Base-by-base conservation (phyloP, 2,329 filamentous ascomycete species). In the Trichoderma gracile region DNA sequence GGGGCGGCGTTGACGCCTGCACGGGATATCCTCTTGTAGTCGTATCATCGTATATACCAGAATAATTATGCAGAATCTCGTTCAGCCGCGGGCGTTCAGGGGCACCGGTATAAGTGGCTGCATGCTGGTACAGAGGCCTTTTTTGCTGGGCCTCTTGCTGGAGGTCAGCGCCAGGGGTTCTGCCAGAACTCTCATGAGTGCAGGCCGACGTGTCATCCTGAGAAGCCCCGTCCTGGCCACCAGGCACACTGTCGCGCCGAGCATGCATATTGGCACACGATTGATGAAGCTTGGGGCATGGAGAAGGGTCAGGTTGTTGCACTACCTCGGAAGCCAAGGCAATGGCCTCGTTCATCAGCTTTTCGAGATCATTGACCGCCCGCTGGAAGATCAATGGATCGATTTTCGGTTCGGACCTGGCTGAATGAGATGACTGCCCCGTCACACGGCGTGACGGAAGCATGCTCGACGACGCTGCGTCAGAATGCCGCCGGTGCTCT, bases 291-390 rank as follows among this genome's bases (percentile, higher is more conserved):
- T 66, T 49, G 40, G 64, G 59, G 27, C 55, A 57, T 27, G 59
- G 50, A 42, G 67, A 30, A 33, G 58, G 64, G 42, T 74, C 71
- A 17, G 76, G 72, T 12, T 67, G 71, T 38, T 77, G 75, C 5
- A 77, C 73, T 12, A 74, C 77, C 57, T 79, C 75, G 19, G 77
- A 74, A 12, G 80, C 81, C 47, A 83, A 71, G 2, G 75, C 71
- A 9, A 83, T 68, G 12, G 80, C 80, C 69, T 84, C 81, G 38
- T 73, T 77, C 6, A 84, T 69, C 19, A 84, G 76, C 25, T 77
- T 73, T 65, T 84, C 81, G 27, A 84, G 72, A 64, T 82, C 78
- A 42, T 72, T 73, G 42, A 81, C 72, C 3, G 77, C 75, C 6
- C 69, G 73, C 49, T 74, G 75, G 66, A 81, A 78, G 8, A 66